Conservation (phyloP, 768 basidiomycete genomes). For the Coprinopsis cinerea region DNA sequence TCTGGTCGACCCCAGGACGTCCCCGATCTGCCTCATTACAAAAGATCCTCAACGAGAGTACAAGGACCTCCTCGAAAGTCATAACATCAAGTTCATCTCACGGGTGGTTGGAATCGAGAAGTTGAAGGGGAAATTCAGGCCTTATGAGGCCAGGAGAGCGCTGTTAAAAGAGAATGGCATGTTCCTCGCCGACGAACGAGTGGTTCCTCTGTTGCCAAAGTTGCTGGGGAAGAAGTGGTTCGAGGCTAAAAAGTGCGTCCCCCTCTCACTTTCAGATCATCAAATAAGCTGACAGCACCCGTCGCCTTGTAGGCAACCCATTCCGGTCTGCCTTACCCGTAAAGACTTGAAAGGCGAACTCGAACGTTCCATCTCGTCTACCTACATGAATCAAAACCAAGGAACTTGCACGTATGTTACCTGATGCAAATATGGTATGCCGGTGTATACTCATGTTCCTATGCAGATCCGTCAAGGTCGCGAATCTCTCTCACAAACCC, state of each 20-base stretch:
- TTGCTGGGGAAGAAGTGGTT: constrained; percentile 89
- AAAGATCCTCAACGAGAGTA: constrained; percentile 96
- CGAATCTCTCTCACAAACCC: constrained; percentile 63
- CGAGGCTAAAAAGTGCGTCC: constrained; percentile 85
- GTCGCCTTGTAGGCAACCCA: constrained; percentile 67
- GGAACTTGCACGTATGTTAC: constrained; percentile 78
- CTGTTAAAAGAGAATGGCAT: constrained; percentile 85
- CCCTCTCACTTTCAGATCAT: neutral
- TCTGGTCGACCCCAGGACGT: constrained; percentile 75
- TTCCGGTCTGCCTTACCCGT: constrained; percentile 83
- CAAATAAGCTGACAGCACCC: constrained; percentile 4
- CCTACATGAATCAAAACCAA: constrained; percentile 92
- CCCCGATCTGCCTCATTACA: constrained; percentile 82
- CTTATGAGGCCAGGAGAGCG: constrained; percentile 75
- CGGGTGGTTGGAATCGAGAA: constrained; percentile 89
- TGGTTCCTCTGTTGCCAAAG: constrained; percentile 81
- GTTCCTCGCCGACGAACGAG: constrained; percentile 89
- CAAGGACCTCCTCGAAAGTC: constrained; percentile 80
- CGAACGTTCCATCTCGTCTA: constrained; percentile 87
- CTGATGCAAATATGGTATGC: neutral
- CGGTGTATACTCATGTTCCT: neutral
- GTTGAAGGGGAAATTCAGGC: constrained; percentile 89
- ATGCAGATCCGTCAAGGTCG: constrained; percentile 78
- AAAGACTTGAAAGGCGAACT: constrained; percentile 92
- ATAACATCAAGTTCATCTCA: constrained; percentile 84